Evolutionary conservation across 139 green algal species (phyloP), one percentile per base, ranked within the genome.

Genomic region (Zygnema circumcarinatum): DNA sequence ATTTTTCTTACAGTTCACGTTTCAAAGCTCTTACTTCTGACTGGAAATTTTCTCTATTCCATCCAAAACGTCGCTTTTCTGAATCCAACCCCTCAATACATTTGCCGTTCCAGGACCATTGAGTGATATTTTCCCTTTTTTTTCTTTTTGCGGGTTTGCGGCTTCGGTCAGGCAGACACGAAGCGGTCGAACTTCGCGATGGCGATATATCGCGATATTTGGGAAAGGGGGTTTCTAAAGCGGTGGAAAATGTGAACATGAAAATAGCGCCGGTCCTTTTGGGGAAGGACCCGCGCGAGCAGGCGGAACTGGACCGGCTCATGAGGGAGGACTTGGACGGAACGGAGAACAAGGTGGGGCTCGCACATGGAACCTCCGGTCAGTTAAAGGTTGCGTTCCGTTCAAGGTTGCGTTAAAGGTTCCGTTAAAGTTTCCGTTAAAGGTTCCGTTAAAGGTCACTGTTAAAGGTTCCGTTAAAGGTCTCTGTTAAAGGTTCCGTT

Each of bases 171-270:
- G 25, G 16, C 75, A 89, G 84, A n/a, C 85, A 89, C 22, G 84
- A 99, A 93, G 97, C 97, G 1, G 95, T 98, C 20, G 97, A 99
- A 94, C 92, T 99, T 62, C 92, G 97, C 67, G 97, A 99, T 84
- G 95, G 93, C 22, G 97, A 96, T 88, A 94, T 96, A 90, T 81
- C 83, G 7, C 68, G 32, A 2, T 90, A 31, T 21, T 38, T 98
- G 85, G 97, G 97, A 91, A 99, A 99, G 94, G 95, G 95, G 36
- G 96, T 99, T 35, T 73, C 79, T 74, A 3, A 89, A 89, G 97
- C 97, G 31, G 96, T 99, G 16, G 93, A 94, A 36, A 98, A 98
- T 92, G 93, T 99, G 81, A 99, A 98, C 93, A 90, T 92, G 38
- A 91, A 96, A 53, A 97, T 99, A 83, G 96, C 87, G 0, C 96